Evolutionary conservation across 441 rosid genomes (phyloP).

Genomic region (Metrosideros polymorpha): DNA sequence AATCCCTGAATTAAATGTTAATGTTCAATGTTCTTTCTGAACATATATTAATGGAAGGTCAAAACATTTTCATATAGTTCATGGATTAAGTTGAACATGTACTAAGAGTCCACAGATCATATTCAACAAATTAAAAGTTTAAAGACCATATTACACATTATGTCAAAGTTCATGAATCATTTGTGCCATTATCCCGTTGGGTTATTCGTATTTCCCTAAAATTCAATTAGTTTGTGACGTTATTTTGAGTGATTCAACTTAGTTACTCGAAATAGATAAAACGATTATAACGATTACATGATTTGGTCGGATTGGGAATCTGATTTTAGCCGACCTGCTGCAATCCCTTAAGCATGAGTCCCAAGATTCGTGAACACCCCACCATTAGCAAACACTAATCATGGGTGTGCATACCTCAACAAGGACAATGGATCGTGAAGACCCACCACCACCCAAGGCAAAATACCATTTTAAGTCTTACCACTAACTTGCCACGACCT

Average conservation of each 20-base stretch:
- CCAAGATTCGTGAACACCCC: background rate
- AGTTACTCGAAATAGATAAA: background rate
- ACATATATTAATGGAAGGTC: too few relatives aligned
- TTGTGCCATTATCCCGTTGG: too few relatives aligned
- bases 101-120: too few relatives aligned
- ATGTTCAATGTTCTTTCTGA: too few relatives aligned
- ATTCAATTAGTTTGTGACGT: background rate
- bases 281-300: background rate
- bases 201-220: too few relatives aligned
- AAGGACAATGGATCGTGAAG: background rate
- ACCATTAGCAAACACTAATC: background rate
- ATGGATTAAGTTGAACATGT: too few relatives aligned
- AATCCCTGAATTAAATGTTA: too few relatives aligned
- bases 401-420: background rate
- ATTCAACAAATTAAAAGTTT: too few relatives aligned
- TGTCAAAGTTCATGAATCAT: too few relatives aligned
- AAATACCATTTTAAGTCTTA: background rate
- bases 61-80: too few relatives aligned
- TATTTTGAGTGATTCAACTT: background rate
- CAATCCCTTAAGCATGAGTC: background rate
- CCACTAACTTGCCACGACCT: background rate
- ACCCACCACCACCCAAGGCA: background rate
- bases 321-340: fast-evolving
- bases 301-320: background rate
- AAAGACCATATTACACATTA: too few relatives aligned